Evolutionary conservation across 1,284 basidiomycete species (phyloP).

Genomic region (Heterobasidion parviporum): DNA sequence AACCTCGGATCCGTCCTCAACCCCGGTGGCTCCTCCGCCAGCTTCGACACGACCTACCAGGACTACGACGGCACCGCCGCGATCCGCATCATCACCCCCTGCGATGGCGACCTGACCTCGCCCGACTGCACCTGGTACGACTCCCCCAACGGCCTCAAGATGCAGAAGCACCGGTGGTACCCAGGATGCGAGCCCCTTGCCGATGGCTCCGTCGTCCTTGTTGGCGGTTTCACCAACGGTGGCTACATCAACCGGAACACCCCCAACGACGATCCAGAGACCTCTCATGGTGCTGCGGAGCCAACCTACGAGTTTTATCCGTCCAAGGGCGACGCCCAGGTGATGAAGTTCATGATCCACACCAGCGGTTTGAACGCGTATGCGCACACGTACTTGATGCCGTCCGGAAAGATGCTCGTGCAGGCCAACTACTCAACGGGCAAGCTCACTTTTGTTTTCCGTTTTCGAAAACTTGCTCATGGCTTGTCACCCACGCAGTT

Average conservation of each 20-base stretch:
- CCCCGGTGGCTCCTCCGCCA: constrained; percentile 29
- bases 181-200: constrained; percentile 75
- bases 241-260: constrained; percentile 86
- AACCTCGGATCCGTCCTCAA: constrained; percentile 28
- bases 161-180: constrained; percentile 82
- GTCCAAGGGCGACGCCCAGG: constrained; percentile 41
- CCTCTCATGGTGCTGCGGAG: constrained; percentile 59
- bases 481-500: constrained; percentile 34
- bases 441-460: constrained; percentile 17
- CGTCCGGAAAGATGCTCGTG: constrained; percentile 77
- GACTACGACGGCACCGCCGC: constrained; percentile 60
- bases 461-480: background rate
- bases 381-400: constrained; percentile 78
- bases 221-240: constrained; percentile 80
- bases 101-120: constrained; percentile 45
- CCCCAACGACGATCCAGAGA: constrained; percentile 55
- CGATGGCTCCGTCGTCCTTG: constrained; percentile 61
- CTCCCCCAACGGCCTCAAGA: constrained; percentile 54
- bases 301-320: constrained; percentile 82
- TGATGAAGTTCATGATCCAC: constrained; percentile 72
- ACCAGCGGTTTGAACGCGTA: constrained; percentile 91
- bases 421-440: constrained; percentile 80
- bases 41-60: constrained; percentile 52
- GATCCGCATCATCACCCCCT: constrained; percentile 74
- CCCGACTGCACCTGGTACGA: constrained; percentile 72